Percentiles rank a stretch among this genome's conserved stretches.
Evolutionary conservation across 495 filamentous ascomycete species (phyloP).

Genomic region (Penicillium goetzii): DNA sequence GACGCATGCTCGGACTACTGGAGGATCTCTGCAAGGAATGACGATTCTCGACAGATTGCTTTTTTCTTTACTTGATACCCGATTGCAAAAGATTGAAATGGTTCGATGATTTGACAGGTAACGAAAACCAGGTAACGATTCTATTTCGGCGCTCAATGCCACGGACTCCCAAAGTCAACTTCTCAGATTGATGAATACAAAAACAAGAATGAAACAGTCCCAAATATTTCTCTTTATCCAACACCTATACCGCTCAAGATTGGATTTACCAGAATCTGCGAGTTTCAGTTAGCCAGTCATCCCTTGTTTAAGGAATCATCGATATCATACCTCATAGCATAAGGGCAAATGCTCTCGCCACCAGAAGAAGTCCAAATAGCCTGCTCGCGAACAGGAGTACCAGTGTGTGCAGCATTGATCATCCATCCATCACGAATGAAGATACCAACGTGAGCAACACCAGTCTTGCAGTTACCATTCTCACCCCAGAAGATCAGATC

Average conservation of each 20-base stretch:
- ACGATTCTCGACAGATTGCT: neutral
- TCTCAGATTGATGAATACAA: neutral
- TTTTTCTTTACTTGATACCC: conserved; percentile 2
- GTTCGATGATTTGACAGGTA: neutral
- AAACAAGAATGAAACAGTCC: neutral
- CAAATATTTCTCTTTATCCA: neutral
- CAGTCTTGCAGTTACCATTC: conserved; percentile 19
- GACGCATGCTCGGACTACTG: conserved; percentile 63
- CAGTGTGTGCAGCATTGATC: conserved; percentile 28
- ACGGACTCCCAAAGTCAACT: neutral
- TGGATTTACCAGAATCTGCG: conserved; percentile 12
- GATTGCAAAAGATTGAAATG: neutral
- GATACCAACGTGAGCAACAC: conserved; percentile 24
- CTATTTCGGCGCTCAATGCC: conserved; percentile 1
- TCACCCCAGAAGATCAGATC: conserved; percentile 29
- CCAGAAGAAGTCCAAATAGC: conserved; percentile 29
- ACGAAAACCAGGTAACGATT: neutral
- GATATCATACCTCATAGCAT: conserved; percentile 26
- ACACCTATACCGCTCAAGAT: neutral
- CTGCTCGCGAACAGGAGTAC: conserved; percentile 27
- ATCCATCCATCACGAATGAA: conserved; percentile 22
- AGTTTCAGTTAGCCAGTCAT: conserved; percentile 6
- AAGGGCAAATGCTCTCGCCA: conserved; percentile 23
- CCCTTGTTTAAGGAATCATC: neutral
- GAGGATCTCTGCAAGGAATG: conserved; percentile 62